Conservation (phyloP, 2,329 filamentous ascomycete species). For the Fusarium praegraminearum region DNA sequence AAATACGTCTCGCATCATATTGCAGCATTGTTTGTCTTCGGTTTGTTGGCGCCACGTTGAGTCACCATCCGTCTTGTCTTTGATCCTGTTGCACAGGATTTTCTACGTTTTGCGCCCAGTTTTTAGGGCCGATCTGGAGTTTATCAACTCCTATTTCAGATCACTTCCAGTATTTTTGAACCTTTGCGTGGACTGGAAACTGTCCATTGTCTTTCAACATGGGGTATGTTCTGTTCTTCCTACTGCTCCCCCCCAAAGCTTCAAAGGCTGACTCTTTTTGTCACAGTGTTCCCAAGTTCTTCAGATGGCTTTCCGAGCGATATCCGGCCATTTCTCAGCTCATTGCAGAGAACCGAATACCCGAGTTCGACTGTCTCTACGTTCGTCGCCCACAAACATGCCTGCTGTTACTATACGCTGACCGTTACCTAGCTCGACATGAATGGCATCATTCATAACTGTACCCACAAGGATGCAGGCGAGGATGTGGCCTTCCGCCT, state of each 20-base stretch:
- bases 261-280: constrained; percentile 31
- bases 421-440: constrained; percentile 76
- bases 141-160: constrained; percentile 8
- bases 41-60: constrained; percentile 25
- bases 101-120: constrained; percentile 37
- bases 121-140: constrained; percentile 29
- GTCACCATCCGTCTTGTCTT: constrained; percentile 27
- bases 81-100: constrained; percentile 39
- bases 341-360: constrained; percentile 98
- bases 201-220: constrained; percentile 43
- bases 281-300: constrained; percentile 83
- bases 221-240: constrained; percentile 45
- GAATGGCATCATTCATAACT: constrained; percentile 99
- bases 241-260: neutral
- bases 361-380: constrained; percentile 98
- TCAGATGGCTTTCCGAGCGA: constrained; percentile 98
- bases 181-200: constrained; percentile 41
- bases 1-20: constrained; percentile 11
- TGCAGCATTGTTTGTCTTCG: constrained; percentile 14
- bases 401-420: constrained; percentile 36
- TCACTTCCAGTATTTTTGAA: constrained; percentile 15
- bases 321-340: constrained; percentile 98
- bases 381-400: constrained; percentile 57
- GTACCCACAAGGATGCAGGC: constrained; percentile 91
- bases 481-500: constrained; percentile 92